phyloP scores from a whole-genome alignment of 1,139 yeast genomes.

The Ashbya aceris region DNA sequence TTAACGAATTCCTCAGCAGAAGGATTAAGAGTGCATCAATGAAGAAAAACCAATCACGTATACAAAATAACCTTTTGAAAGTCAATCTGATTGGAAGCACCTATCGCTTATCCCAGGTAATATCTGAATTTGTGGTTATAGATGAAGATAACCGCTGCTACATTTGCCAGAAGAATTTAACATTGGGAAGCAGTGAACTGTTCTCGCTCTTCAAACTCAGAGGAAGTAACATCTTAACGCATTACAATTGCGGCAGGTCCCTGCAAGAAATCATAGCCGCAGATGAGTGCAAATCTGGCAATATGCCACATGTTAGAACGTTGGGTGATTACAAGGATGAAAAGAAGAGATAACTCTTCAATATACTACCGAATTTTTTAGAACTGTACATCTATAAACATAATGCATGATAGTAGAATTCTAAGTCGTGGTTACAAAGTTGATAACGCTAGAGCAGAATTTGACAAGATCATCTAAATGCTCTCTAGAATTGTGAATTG shows the following conservation, averaged over 20 bases:
- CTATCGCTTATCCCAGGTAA: slow-evolving; percentile 11
- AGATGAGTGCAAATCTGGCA: background rate
- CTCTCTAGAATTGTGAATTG: slow-evolving; percentile 35
- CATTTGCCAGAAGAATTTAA: slow-evolving; percentile 21
- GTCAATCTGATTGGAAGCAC: slow-evolving; percentile 19
- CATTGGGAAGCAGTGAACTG: slow-evolving; percentile 16
- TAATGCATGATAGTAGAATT: too few species aligned
- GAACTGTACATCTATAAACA: background rate
- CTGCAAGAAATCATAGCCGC: slow-evolving; percentile 10
- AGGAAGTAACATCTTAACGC: slow-evolving; percentile 15
- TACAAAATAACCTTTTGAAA: slow-evolving; percentile 20
- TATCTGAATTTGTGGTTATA: slow-evolving; percentile 14
- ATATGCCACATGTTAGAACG: background rate
- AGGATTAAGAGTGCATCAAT: slow-evolving; percentile 13
- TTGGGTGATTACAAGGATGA: background rate
- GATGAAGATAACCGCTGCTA: slow-evolving; percentile 20
- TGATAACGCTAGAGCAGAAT: slow-evolving; percentile 76
- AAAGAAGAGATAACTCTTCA: too few species aligned
- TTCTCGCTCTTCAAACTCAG: slow-evolving; percentile 16
- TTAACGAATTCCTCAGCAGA: slow-evolving; percentile 13
- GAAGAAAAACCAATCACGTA: slow-evolving; percentile 12
- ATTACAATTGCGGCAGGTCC: slow-evolving; percentile 21
- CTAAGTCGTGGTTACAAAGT: slow-evolving; percentile 37
- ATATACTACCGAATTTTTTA: too few species aligned
- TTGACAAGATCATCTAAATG: slow-evolving; percentile 62